A percentile compares a stretch with the other conserved stretches of the same genome.
These are phyloP conservation scores for Kockovaella imperatae DNA, from an alignment of 768 basidiomycete species.

Conservation along the genomic window DNA sequence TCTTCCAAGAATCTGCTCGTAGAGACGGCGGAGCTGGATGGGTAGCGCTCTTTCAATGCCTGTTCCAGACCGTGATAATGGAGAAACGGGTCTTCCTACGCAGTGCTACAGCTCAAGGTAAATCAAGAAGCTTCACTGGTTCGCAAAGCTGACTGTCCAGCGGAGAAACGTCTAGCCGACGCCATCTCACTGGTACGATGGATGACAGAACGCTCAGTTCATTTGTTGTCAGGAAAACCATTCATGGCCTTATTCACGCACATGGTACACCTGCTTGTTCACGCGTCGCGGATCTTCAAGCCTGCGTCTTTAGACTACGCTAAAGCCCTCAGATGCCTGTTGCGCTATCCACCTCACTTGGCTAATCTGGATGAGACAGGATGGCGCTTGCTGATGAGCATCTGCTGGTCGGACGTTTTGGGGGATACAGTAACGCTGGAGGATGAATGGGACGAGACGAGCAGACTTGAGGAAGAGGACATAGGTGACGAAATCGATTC, in stretches of 20 bases:
- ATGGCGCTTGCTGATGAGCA: slow-evolving; percentile 64
- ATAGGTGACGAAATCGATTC: slow-evolving; percentile 15
- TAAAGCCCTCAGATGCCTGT: slow-evolving; percentile 62
- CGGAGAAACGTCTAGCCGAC: slow-evolving; percentile 57
- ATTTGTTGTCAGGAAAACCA: slow-evolving; percentile 54
- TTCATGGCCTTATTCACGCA: slow-evolving; percentile 58
- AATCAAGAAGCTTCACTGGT: slow-evolving; percentile 2
- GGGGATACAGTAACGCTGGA: slow-evolving; percentile 50
- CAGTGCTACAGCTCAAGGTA: slow-evolving; percentile 36
- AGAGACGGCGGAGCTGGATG: slow-evolving; percentile 47
- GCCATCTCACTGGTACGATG: slow-evolving; percentile 62
- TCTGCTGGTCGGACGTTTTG: slow-evolving; percentile 71
- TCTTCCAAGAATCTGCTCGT: slow-evolving; percentile 50
- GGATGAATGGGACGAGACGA: slow-evolving; percentile 43
- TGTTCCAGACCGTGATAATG: slow-evolving; percentile 59
- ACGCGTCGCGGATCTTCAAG: slow-evolving; percentile 53
- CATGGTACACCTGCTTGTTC: slow-evolving; percentile 55
- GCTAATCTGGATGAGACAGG: slow-evolving; percentile 58
- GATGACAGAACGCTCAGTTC: slow-evolving; percentile 60
- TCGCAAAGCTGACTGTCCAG: slow-evolving; percentile 24
- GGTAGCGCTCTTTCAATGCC: slow-evolving; percentile 62
- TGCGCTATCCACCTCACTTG: slow-evolving; percentile 65
- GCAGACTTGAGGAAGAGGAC: slow-evolving; percentile 37
- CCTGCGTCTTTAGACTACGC: slow-evolving; percentile 71
- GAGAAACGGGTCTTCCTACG: slow-evolving; percentile 55